phyloP scores from a whole-genome alignment of 352 stramenopile species.

The Phytopythium aichiense region DNA sequence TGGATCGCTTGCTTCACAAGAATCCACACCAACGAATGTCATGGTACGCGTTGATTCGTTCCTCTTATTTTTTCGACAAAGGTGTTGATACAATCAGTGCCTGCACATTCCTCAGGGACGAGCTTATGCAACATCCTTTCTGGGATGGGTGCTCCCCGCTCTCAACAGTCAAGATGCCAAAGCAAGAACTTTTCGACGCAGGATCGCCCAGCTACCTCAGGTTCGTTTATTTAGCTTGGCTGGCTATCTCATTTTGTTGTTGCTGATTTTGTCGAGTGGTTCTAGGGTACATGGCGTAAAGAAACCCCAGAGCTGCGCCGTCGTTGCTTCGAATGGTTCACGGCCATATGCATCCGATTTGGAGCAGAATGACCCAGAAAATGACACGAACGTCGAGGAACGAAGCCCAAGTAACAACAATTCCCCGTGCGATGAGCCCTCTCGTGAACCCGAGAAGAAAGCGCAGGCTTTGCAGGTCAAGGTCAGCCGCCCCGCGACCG shows the following conservation, averaged over 20 bases:
- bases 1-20: constrained; percentile 59
- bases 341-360: neutral
- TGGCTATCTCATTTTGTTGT: neutral
- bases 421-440: neutral
- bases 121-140: constrained; percentile 67
- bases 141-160: constrained; percentile 36
- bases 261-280: neutral
- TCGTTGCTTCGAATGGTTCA: neutral
- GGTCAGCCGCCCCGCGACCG: neutral
- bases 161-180: constrained; percentile 35
- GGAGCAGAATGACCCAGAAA: neutral
- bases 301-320: neutral
- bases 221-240: neutral
- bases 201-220: neutral
- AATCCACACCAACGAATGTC: constrained; percentile 69
- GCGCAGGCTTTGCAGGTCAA: neutral
- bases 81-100: neutral
- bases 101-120: constrained; percentile 16
- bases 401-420: neutral
- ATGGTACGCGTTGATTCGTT: constrained; percentile 38
- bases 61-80: neutral
- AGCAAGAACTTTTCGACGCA: constrained; percentile 57
- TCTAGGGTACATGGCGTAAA: neutral
- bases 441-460: neutral
- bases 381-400: neutral